phyloP scores from a whole-genome alignment of 1,284 basidiomycete genomes.

The Ganoderma boninense region DNA sequence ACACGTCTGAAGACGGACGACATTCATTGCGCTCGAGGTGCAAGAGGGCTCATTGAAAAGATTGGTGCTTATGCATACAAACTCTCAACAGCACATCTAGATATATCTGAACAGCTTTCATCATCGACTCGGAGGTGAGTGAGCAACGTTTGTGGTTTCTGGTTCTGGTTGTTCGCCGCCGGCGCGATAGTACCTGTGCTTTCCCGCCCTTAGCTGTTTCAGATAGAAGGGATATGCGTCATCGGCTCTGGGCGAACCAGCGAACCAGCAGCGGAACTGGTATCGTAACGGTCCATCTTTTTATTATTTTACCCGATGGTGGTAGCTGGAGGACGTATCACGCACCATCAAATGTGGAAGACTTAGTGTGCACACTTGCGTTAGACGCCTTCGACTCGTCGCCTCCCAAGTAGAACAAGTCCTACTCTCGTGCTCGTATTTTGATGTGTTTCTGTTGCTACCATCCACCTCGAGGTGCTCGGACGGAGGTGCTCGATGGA shows the following conservation, averaged over 20 bases:
- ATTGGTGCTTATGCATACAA: neutral
- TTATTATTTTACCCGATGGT: neutral
- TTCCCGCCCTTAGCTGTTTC: neutral
- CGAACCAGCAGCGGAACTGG: neutral
- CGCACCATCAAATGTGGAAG: neutral
- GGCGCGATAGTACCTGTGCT: neutral
- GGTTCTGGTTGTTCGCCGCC: neutral
- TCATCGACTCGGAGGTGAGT: neutral
- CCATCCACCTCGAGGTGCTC: neutral
- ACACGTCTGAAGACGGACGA: neutral
- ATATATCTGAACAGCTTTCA: neutral
- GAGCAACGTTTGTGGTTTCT: neutral
- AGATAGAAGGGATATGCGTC: neutral
- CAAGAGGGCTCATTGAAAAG: neutral
- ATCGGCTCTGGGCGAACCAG: neutral
- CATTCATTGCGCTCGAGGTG: neutral
- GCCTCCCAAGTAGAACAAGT: neutral
- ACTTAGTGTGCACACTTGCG: neutral
- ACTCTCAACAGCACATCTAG: neutral
- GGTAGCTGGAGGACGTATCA: neutral
- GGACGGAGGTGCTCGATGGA: neutral
- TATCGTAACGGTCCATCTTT: neutral
- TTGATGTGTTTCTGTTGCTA: neutral
- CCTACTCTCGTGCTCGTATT: neutral
- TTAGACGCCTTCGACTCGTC: neutral